Base-by-base conservation (phyloP, 371 early-diverging fungal species). In the Apophysomyces elegans region DNA sequence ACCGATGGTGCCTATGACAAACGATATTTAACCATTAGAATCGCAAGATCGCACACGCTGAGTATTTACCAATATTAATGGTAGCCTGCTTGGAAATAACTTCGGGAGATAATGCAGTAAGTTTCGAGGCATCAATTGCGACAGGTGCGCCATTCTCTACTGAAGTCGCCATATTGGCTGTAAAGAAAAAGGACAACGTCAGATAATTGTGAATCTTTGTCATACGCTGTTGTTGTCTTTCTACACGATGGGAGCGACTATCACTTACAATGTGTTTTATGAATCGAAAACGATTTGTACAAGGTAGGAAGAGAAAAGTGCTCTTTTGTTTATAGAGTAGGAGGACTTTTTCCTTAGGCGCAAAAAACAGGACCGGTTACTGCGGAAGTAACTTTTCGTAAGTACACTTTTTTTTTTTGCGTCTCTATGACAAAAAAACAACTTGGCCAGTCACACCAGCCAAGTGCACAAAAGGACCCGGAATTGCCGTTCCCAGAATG, bases 71-170 rank as follows among this genome's bases (percentile, higher is more conserved):
- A 73, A 99, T 98, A 84, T 99, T 99, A 83, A 99, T 98, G 63
- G 99, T 99, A 61, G 99, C 99, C 85, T 99, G 99, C 66, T 91
- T 89, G 32, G 91, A 90, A 77, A 99, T 99, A 74, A 98, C 98
- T 79, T 96, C 96, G 16, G 91, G 95, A 61, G 92, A 92, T 50
- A 93, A 84, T 32, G 95, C 91, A 59, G 86, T 87, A 65, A 95
- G 74, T 57, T 83, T 81, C 35, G 79, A 68, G 64, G 77, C 80
- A 72, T 85, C 84, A 54, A 83, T 73, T 58, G 70, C 41, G 21
- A 61, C 62, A 41, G 56, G 21, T 26, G 54, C 54, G 54, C 54
- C 54, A 26, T 50, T 50, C 21, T 50, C 66, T 56, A 67, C 73
- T 21, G 71, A 65, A n/a, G 50, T 56, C 37, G 56, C 56, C 58